Evolutionary conservation across 1,284 basidiomycete genomes (phyloP).

Genomic region (Porodaedalea pini): DNA sequence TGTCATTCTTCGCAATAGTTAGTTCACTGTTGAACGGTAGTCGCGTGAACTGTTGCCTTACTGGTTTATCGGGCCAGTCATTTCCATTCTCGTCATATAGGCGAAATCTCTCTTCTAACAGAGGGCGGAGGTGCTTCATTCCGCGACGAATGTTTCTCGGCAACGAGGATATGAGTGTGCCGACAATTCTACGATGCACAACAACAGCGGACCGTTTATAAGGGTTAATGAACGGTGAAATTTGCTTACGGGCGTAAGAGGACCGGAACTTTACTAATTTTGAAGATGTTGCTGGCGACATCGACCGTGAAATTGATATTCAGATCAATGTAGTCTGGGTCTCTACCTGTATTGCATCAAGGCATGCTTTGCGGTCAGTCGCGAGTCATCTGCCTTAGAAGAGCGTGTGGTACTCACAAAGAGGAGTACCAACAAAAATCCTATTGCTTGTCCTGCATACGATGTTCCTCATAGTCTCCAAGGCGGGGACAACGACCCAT

Average conservation of each 20-base stretch:
- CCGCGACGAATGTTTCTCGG: constrained; percentile 20
- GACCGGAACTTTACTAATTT: constrained; percentile 35
- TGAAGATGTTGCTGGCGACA: constrained; percentile 26
- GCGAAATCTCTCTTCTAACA: constrained; percentile 37
- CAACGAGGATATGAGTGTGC: not conserved
- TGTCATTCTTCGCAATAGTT: constrained; percentile 10
- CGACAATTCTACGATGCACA: constrained; percentile 4
- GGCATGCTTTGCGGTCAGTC: no score
- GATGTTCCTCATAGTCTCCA: constrained; percentile 36
- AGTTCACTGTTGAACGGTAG: no score
- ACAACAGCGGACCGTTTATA: not conserved
- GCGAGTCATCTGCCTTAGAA: no score
- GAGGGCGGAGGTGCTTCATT: constrained; percentile 31
- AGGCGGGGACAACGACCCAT: constrained; percentile 36
- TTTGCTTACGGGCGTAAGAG: constrained; percentile 29
- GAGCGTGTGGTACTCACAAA: constrained; percentile 33
- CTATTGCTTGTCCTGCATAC: constrained; percentile 39
- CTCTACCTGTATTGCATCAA: constrained; percentile 41
- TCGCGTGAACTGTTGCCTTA: constrained; percentile 22
- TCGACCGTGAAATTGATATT: constrained; percentile 33
- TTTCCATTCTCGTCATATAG: constrained; percentile 32
- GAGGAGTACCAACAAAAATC: constrained; percentile 38
- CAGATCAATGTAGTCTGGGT: constrained; percentile 38
- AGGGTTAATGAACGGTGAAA: not conserved
- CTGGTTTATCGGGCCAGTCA: constrained; percentile 38